Evolutionary conservation across 371 early-diverging fungal species (phyloP).

Genomic region (Rhizopus arrhizus): DNA sequence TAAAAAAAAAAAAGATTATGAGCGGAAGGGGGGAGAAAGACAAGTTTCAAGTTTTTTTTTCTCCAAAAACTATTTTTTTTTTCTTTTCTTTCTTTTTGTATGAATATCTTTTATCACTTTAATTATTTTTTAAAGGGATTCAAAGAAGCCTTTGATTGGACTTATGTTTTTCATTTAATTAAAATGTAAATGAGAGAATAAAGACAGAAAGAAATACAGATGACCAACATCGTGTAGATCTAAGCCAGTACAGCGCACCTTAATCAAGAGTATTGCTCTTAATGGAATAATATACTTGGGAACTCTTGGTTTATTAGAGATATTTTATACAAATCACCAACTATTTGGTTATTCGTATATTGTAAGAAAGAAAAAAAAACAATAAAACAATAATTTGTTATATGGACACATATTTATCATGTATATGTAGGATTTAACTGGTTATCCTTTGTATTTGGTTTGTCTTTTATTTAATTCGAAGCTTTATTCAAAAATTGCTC

Average conservation of each 20-base stretch:
- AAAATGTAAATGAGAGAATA: conserved; percentile 27
- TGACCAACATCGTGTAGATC: conserved; percentile 28
- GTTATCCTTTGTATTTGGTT: conserved; percentile 52
- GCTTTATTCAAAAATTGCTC: conserved; percentile 45
- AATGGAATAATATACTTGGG: conserved; percentile 48
- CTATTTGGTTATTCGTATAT: conserved; percentile 47
- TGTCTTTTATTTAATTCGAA: conserved; percentile 44
- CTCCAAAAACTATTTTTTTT: conserved; percentile 8
- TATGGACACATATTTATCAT: not conserved
- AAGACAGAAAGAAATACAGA: not conserved
- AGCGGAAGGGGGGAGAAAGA: not conserved
- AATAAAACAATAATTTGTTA: not conserved
- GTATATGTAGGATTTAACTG: conserved; percentile 40
- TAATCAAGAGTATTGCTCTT: conserved; percentile 38
- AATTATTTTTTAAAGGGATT: conserved; percentile 36
- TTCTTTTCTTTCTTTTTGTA: not conserved
- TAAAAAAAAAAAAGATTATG: conserved; percentile 9
- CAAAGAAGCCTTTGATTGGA: conserved; percentile 41
- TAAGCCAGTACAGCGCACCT: conserved; percentile 34
- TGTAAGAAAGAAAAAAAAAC: conserved; percentile 23
- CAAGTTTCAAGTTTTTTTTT: not conserved
- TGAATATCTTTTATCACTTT: conserved; percentile 18
- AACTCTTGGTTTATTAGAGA: conserved; percentile 38
- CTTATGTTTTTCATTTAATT: conserved; percentile 30
- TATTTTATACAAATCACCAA: conserved; percentile 42